phyloP scores from a whole-genome alignment of 768 basidiomycete genomes.

The Nidularia sp. region DNA sequence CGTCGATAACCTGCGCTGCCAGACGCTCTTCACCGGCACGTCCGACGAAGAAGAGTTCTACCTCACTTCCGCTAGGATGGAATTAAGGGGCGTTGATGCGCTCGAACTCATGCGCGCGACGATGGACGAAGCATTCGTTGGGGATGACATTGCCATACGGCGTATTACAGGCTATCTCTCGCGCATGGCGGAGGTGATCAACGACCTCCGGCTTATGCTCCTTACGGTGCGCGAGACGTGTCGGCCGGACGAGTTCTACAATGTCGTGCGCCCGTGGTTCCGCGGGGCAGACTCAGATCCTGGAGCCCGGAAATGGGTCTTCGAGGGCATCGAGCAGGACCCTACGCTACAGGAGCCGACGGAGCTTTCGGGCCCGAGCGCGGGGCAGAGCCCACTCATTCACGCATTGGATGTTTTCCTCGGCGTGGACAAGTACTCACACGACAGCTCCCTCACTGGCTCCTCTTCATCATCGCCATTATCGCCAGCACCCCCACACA shows the following conservation, averaged over 20 bases:
- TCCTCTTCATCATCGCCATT: neutral
- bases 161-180: conserved; percentile 64
- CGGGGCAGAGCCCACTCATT: conserved; percentile 78
- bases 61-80: conserved; percentile 80
- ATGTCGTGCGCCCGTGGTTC: conserved; percentile 77
- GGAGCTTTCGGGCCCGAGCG: conserved; percentile 73
- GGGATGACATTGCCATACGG: conserved; percentile 57
- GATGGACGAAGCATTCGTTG: conserved; percentile 87
- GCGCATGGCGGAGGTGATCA: conserved; percentile 60
- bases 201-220: conserved; percentile 58
- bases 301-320: conserved; percentile 43
- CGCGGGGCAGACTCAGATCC: conserved; percentile 59
- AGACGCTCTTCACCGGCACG: conserved; percentile 74
- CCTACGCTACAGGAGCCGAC: conserved; percentile 36
- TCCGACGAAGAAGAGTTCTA: conserved; percentile 86
- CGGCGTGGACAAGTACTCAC: conserved; percentile 52
- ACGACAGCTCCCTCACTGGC: conserved; percentile 14
- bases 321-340: conserved; percentile 53
- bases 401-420: conserved; percentile 73
- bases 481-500: neutral
- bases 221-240: conserved; percentile 65
- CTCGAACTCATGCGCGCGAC: conserved; percentile 81
- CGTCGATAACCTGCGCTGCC: conserved; percentile 57
- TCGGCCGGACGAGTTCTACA: conserved; percentile 70
- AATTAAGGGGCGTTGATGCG: conserved; percentile 79